These are phyloP conservation scores for Botrytis deweyae DNA, from an alignment of 2,329 filamentous ascomycete genomes.

Conservation along the genomic window DNA sequence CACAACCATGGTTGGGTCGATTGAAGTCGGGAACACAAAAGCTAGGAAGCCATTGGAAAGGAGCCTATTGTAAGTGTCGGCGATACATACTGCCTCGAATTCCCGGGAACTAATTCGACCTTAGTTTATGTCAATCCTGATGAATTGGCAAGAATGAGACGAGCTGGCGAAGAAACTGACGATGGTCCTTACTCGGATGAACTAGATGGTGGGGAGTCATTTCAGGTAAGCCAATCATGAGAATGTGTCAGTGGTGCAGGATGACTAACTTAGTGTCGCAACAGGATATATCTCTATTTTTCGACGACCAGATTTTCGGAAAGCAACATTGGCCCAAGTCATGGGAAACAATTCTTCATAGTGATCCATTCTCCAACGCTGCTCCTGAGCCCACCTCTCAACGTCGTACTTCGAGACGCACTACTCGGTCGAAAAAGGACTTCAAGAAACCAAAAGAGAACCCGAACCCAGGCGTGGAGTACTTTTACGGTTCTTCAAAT, in stretches of 20 bases:
- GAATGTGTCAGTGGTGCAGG: background rate
- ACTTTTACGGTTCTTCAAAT: slow-evolving; percentile 42
- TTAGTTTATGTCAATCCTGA: slow-evolving; percentile 29
- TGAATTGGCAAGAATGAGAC: slow-evolving; percentile 30
- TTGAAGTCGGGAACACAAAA: slow-evolving; percentile 40
- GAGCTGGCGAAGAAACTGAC: slow-evolving; percentile 11
- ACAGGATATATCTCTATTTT: slow-evolving; percentile 37
- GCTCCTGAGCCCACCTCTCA: background rate
- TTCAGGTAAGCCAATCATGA: slow-evolving; percentile 28
- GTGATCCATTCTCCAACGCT: slow-evolving; percentile 30
- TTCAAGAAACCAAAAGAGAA: background rate
- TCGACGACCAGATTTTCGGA: slow-evolving; percentile 28
- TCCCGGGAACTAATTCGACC: slow-evolving; percentile 18
- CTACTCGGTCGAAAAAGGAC: background rate
- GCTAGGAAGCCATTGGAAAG: slow-evolving; percentile 50
- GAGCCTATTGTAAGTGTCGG: slow-evolving; percentile 45
- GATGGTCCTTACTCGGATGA: slow-evolving; percentile 27
- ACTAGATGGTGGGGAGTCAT: slow-evolving; percentile 28
- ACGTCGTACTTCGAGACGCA: background rate
- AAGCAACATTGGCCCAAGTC: slow-evolving; percentile 29
- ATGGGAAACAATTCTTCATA: slow-evolving; percentile 31
- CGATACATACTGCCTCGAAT: background rate
- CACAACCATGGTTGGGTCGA: slow-evolving; percentile 45
- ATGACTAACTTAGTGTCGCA: background rate
- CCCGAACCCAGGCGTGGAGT: slow-evolving; percentile 22